Conservation (phyloP, 305 asterid species). For the Fraxinus floribunda region DNA sequence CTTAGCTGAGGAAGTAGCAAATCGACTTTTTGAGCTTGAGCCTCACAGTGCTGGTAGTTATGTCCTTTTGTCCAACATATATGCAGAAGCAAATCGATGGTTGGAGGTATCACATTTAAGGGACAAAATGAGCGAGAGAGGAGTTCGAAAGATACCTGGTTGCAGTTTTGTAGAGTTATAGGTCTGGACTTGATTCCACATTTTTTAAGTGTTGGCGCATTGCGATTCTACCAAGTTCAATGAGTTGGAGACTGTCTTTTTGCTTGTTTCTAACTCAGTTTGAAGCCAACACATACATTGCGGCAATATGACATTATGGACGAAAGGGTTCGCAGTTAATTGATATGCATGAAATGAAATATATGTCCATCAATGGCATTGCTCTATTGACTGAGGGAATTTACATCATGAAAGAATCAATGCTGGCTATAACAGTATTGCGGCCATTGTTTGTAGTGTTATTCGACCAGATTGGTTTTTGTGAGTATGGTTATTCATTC, state of each 20-base stretch:
- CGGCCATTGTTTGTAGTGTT: background rate
- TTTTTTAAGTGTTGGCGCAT: background rate
- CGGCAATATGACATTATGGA: background rate
- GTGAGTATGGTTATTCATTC: background rate
- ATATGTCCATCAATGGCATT: background rate
- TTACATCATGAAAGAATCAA: background rate
- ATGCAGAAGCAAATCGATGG: constrained; percentile 70
- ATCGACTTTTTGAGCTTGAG: constrained; percentile 58
- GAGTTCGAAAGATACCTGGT: constrained; percentile 61
- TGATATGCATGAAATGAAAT: background rate
- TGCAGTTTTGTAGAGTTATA: constrained; percentile 48
- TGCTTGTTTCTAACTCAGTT: background rate
- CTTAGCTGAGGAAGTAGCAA: constrained; percentile 51
- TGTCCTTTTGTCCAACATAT: constrained; percentile 61
- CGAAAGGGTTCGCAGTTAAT: background rate
- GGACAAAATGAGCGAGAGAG: constrained; percentile 50
- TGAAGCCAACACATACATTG: background rate
- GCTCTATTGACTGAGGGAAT: background rate
- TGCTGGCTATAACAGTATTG: background rate
- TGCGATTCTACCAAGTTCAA: constrained; percentile 24
- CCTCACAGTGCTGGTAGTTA: constrained; percentile 50
- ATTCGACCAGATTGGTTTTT: background rate
- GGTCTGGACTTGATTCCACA: constrained; percentile 11
- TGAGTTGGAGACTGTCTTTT: background rate
- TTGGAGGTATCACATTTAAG: constrained; percentile 50